Conservation (phyloP, 2,329 filamentous ascomycete genomes). For the Scytalidium lignicola region DNA sequence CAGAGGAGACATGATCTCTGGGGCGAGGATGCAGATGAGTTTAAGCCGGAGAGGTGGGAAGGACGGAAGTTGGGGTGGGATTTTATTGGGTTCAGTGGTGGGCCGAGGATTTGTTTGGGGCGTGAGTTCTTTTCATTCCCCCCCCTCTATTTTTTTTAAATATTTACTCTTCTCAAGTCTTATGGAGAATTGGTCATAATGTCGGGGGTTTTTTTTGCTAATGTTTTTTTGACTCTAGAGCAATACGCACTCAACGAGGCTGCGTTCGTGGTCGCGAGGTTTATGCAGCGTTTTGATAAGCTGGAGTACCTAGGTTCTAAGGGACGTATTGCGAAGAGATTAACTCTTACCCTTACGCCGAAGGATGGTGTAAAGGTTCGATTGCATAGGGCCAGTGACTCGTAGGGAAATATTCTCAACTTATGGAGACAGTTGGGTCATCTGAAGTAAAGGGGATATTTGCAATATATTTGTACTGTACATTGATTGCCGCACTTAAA, state of each 20-base stretch:
- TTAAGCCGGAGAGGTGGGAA: conserved; percentile 68
- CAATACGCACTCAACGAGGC: conserved; percentile 29
- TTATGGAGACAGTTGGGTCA: too few relatives aligned
- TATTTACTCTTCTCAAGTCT: too few relatives aligned
- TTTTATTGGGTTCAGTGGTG: conserved; percentile 69
- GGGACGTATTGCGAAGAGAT: conserved; percentile 10
- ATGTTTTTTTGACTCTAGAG: conserved; percentile 8
- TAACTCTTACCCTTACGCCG: conserved; percentile 14
- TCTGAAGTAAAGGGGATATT: too few relatives aligned
- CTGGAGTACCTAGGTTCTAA: conserved; percentile 16
- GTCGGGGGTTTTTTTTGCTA: background rate
- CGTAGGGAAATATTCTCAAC: too few relatives aligned
- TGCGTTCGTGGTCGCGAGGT: conserved; percentile 22
- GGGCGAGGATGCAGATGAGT: conserved; percentile 66
- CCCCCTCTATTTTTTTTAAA: background rate
- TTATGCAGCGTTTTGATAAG: conserved; percentile 26
- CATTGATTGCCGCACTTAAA: too few relatives aligned
- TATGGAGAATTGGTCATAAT: too few relatives aligned
- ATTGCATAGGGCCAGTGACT: conserved; percentile 12
- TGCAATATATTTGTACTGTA: too few relatives aligned
- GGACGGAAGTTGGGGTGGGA: conserved; percentile 63
- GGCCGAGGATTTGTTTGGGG: conserved; percentile 67
- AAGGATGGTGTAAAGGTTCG: conserved; percentile 17
- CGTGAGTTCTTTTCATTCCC: conserved; percentile 25
- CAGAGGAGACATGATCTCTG: conserved; percentile 52